These are phyloP conservation scores for Breviolum minutum DNA, from an alignment of 73 alveolate genomes.

Conservation along the genomic window DNA sequence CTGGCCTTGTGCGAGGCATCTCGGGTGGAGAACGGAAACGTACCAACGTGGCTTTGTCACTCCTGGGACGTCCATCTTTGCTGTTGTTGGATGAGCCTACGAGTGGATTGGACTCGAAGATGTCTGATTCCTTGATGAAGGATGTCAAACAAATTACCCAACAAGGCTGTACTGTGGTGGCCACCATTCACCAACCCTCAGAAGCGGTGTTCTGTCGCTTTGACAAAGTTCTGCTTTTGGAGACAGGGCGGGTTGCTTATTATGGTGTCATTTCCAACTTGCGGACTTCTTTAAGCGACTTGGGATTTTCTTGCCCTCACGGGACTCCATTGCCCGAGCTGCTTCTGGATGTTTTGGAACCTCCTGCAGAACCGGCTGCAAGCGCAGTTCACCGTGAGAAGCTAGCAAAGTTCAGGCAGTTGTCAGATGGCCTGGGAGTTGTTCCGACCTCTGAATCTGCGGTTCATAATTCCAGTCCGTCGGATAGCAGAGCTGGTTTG, in stretches of 20 bases:
- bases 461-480: neutral
- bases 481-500: slow-evolving; percentile 7
- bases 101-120: slow-evolving; percentile 88
- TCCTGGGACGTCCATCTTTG: slow-evolving; percentile 49
- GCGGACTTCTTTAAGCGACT: slow-evolving; percentile 2
- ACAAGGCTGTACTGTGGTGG: slow-evolving; percentile 64
- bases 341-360: slow-evolving; percentile 56
- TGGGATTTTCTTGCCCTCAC: slow-evolving; percentile 37
- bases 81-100: slow-evolving; percentile 87
- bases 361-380: neutral
- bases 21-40: slow-evolving; percentile 89
- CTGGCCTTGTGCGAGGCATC: slow-evolving; percentile 82
- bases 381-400: neutral
- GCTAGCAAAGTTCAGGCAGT: neutral
- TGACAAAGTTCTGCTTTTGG: slow-evolving; percentile 52
- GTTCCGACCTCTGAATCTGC: neutral
- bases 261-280: slow-evolving; percentile 28
- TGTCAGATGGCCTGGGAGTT: neutral
- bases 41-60: slow-evolving; percentile 36
- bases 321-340: slow-evolving; percentile 66
- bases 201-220: slow-evolving; percentile 46
- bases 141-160: slow-evolving; percentile 47
- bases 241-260: slow-evolving; percentile 23
- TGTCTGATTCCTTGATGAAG: slow-evolving; percentile 82
- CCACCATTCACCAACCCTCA: slow-evolving; percentile 89